Evolutionary conservation across 441 rosid genomes (phyloP).

Genomic region (Erodium trifolium): DNA sequence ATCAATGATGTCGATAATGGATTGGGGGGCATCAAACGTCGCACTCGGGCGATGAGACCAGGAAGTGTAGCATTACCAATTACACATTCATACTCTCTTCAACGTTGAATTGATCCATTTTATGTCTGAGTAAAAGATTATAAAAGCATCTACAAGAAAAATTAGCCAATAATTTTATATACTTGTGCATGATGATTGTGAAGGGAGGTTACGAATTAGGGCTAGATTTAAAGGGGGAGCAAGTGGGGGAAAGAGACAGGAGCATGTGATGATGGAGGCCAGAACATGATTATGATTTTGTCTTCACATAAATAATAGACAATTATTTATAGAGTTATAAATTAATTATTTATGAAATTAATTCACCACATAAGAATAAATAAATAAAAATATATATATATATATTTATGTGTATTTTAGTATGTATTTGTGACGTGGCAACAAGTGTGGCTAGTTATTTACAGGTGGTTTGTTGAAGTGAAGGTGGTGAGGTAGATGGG

Average conservation of each 20-base stretch:
- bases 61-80: no score
- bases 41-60: no score
- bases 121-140: no score
- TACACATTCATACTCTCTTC: no score
- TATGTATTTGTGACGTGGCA: not conserved
- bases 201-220: not conserved
- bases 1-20: no score
- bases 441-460: not conserved
- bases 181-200: not conserved
- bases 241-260: conserved; percentile 8
- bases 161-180: no score
- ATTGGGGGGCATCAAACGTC: no score
- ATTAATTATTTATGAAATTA: conserved; percentile 13
- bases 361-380: not conserved
- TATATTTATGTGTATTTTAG: not conserved
- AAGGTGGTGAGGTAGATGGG: not conserved
- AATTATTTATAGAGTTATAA: conserved; percentile 12
- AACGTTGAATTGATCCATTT: no score
- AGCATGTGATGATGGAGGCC: conserved; percentile 17
- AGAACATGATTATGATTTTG: conserved; percentile 38
- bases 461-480: not conserved
- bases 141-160: no score
- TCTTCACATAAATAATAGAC: conserved; percentile 24
- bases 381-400: no score
- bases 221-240: not conserved